Conservation (phyloP, 1,139 yeast genomes). For the Blastobotrys buckinghamii region DNA sequence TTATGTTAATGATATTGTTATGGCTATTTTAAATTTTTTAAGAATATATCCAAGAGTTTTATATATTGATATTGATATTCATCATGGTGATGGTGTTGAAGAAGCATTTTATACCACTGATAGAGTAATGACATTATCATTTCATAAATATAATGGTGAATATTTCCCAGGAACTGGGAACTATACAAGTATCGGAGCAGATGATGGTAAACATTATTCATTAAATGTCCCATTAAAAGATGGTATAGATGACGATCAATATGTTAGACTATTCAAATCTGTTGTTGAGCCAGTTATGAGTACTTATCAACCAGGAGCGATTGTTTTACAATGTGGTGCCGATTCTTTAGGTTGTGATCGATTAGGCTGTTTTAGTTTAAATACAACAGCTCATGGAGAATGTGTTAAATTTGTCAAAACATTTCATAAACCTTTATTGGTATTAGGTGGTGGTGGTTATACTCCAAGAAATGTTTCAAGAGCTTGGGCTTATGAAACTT, state of each 20-base stretch:
- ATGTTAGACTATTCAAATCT: conserved; percentile 69
- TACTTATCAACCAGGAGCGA: conserved; percentile 81
- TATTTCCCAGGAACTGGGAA: conserved; percentile 97
- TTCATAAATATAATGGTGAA: conserved; percentile 92
- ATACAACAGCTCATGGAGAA: conserved; percentile 90
- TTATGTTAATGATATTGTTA: conserved; percentile 88
- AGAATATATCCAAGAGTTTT: conserved; percentile 86
- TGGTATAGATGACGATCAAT: conserved; percentile 93
- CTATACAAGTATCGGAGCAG: conserved; percentile 70
- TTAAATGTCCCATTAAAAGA: conserved; percentile 92
- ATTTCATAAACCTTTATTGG: conserved; percentile 83
- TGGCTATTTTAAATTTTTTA: conserved; percentile 75
- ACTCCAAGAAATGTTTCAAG: conserved; percentile 94
- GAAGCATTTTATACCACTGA: conserved; percentile 96
- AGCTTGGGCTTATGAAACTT: conserved; percentile 93
- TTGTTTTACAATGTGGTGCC: conserved; percentile 96
- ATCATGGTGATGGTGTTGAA: conserved; percentile 98
- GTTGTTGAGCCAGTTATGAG: conserved; percentile 83
- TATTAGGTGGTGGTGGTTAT: conserved; percentile 96
- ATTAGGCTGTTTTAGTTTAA: conserved; percentile 86
- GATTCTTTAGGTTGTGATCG: conserved; percentile 93
- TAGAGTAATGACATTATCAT: conserved; percentile 90
- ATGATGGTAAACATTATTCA: conserved; percentile 79
- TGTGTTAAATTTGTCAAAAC: conserved; percentile 83
- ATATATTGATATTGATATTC: conserved; percentile 91